Evolutionary conservation across 768 basidiomycete species (phyloP), one percentile per base, ranked within the genome.

Genomic region (Russula foetens): DNA sequence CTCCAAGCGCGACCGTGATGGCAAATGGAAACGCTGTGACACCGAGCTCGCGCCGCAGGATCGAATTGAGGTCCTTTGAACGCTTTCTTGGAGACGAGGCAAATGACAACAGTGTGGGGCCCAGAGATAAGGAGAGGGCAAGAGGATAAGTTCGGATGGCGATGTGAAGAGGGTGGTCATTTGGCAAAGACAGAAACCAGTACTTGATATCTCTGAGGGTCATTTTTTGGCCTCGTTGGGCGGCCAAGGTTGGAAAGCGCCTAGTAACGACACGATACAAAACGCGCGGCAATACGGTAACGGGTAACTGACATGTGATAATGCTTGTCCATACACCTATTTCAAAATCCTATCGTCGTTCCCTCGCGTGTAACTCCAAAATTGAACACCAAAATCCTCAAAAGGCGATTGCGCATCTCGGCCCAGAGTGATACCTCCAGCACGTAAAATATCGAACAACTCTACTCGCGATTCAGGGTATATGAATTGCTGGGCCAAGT

Each of bases 401-500:
- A 64, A 57, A 7, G 49, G 43, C 71, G 21, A 59, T 48, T 19
- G 79, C 66, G 4, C 86, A 64, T 5, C 79, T 7, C 26, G 28
- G n/a, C 47, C 29, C 26, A 53, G 28, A 0, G 23, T 33, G 19
- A 62, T 81, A 1, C 78, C 80, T 8, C 69, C 72, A 21, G 71
- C 73, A 7, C 31, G 45, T 9, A 90, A 66, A 23, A 89, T 73
- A 52, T 77, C 72, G n/a, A 88, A 64, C 56, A 91, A 84, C 56
- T 80, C 76, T 3, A 81, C 83, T 4, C 90, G 81, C 14, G 90
- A 90, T 58, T 90, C 86, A 1, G 90, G 90, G 67, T 80, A 92
- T 44, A 89, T 72, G 67, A 90, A 89, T 1, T 77, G 72, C 15
- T 72, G 75, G 43, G 90, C 70, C 46, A 92, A 72, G 2, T 78